A percentile compares a stretch with the other conserved stretches of the same genome.
phyloP scores from a whole-genome alignment of 176 grass and related monocot genomes.

The Zea luxurians region DNA sequence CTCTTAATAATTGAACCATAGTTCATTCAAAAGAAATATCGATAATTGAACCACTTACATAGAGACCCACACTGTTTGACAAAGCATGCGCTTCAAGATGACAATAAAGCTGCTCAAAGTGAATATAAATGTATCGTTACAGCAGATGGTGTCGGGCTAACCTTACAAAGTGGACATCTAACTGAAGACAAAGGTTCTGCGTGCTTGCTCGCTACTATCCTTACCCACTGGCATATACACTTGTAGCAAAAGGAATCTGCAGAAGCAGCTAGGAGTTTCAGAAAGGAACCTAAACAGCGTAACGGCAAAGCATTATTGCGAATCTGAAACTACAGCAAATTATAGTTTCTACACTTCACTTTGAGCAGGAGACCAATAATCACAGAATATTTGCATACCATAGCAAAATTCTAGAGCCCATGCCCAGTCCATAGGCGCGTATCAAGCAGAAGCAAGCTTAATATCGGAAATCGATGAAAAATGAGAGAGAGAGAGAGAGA shows the following conservation, averaged over 20 bases:
- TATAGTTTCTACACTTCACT: not conserved
- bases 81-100: not conserved
- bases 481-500: no score
- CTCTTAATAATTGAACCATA: not conserved
- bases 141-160: not conserved
- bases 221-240: constrained; percentile 63
- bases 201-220: constrained; percentile 46
- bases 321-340: not conserved
- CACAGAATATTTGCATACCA: not conserved
- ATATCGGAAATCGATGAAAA: not conserved
- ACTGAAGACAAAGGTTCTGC: constrained; percentile 43
- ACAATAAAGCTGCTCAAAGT: not conserved
- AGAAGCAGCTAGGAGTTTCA: constrained; percentile 6
- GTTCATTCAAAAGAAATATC: no score
- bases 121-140: not conserved
- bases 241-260: constrained; percentile 70
- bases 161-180: constrained; percentile 77
- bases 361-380: not conserved
- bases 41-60: not conserved
- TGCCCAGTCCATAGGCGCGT: not conserved
- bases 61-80: not conserved
- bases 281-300: not conserved
- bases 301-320: constrained; percentile 1
- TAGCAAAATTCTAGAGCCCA: not conserved
- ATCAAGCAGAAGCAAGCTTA: not conserved